Conservation (phyloP, 1,139 yeast genomes). For the Tardiomyces blankii region DNA sequence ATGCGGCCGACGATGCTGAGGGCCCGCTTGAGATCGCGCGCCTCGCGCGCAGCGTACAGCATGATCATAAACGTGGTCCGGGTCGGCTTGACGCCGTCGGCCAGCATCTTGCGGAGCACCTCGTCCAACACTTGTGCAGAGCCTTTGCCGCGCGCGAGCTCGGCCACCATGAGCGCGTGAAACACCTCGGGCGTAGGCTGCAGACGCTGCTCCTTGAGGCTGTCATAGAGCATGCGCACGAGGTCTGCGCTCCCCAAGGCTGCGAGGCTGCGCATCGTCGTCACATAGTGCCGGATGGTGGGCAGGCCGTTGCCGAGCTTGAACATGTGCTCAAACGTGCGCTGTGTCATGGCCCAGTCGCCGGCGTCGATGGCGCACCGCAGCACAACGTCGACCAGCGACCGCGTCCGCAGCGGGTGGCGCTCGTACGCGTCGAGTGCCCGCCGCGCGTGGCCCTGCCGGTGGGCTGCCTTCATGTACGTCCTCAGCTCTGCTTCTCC, state of each 20-base stretch:
- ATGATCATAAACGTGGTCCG: slow-evolving; percentile 16
- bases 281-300: slow-evolving; percentile 40
- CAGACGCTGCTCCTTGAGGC: slow-evolving; percentile 34
- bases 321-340: slow-evolving; percentile 43
- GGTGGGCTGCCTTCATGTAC: neutral
- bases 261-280: slow-evolving; percentile 46
- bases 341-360: slow-evolving; percentile 42
- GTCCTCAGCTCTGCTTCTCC: neutral
- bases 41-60: slow-evolving; percentile 19
- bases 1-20: slow-evolving; percentile 19
- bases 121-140: slow-evolving; percentile 38
- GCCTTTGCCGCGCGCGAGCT: neutral
- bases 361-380: slow-evolving; percentile 33
- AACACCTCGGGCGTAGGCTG: slow-evolving; percentile 39
- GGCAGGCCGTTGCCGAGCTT: slow-evolving; percentile 41
- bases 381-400: slow-evolving; percentile 7
- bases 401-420: slow-evolving; percentile 12
- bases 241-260: slow-evolving; percentile 37
- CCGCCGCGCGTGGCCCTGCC: neutral
- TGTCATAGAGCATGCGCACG: slow-evolving; percentile 34
- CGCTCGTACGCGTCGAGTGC: neutral
- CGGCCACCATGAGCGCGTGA: slow-evolving; percentile 31
- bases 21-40: slow-evolving; percentile 21
- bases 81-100: slow-evolving; percentile 27
- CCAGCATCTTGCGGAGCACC: slow-evolving; percentile 31